A percentile compares a stretch with the other conserved stretches of the same genome.
Conservation (phyloP, 495 filamentous ascomycete genomes). For the Daldinia vernicosa region DNA sequence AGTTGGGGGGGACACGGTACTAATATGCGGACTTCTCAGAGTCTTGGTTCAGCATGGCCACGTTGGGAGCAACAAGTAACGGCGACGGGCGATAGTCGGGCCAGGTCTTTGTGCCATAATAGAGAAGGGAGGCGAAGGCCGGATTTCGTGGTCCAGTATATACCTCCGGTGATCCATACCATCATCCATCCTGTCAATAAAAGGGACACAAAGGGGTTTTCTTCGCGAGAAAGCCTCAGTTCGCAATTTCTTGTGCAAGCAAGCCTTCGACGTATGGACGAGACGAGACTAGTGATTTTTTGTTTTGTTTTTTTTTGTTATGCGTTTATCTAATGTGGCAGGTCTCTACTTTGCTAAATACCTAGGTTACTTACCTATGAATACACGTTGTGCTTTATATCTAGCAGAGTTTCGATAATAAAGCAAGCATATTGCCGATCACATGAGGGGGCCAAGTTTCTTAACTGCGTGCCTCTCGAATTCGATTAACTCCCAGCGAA, state of each 20-base stretch:
- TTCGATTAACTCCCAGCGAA: neutral
- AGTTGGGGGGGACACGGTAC: neutral
- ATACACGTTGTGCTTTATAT: neutral
- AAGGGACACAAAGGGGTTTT: slow-evolving; percentile 5
- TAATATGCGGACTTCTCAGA: neutral
- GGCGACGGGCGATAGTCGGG: neutral
- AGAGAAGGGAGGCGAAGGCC: neutral
- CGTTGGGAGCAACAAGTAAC: neutral
- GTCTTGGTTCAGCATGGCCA: neutral
- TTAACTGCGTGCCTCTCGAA: neutral
- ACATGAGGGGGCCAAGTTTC: too few relatives aligned
- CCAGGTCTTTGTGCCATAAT: slow-evolving; percentile 31
- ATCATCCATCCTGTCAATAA: slow-evolving; percentile 21
- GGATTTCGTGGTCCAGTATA: slow-evolving; percentile 24
- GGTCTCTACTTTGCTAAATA: neutral
- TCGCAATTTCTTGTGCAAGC: slow-evolving; percentile 4
- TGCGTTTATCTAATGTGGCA: neutral
- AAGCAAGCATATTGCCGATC: neutral
- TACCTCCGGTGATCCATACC: slow-evolving; percentile 15
- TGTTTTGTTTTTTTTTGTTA: too few relatives aligned
- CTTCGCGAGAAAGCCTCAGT: neutral
- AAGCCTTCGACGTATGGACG: neutral
- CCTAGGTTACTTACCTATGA: too few relatives aligned
- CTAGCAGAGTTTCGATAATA: neutral
- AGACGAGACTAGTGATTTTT: neutral